Base-by-base conservation (phyloP, 169 alveolate genomes). In the Cryptosporidium bovis region DNA sequence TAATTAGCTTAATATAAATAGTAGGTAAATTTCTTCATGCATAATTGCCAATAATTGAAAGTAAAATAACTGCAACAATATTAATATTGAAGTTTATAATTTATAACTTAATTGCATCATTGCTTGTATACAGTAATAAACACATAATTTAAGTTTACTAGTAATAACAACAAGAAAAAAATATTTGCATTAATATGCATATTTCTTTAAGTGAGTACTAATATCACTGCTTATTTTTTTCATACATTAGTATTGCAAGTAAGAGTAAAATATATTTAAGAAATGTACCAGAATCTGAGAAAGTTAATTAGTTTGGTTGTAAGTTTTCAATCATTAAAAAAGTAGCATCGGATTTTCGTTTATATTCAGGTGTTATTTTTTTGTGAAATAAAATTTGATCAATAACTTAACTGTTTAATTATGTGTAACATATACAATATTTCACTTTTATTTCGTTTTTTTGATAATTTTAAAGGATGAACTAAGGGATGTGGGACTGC, bases 401-500 rank as follows among this genome's bases (percentile, higher is more conserved):
- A 40, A 40, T 8, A 40, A 6, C 48, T 8, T 40, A 40, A 40
- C 67, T 27, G 1, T 62, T 24, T 1, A 1, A 62, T 62, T 33
- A 20, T 27, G 1, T 27, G 0, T 15, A 4, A 29, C 46, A 20
- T 34, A 1, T 62, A 62, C 4, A 20, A 62, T 6, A 12, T 62
- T 33, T 24, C 27, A 15, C 65, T 8, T 50, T 68, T 24, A 27
- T n/a, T n/a, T n/a, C n/a, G n/a, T 24, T 24, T 24, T 24, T 24
- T 24, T 24, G 0, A 24, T 24, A 24, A 24, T 24, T 24, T 24
- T 20, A 16, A 12, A 91, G 87, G 98, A 96, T 82, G 97, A 96
- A 82, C 93, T 96, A 51, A 85, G 98, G 66, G 98, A 96, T 77
- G 95, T 95, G 29, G 98, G 98, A 4, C 91, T 96, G 62, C 97